Base-by-base conservation (phyloP, 805 yeast genomes). In the Myxozyma neglecta region DNA sequence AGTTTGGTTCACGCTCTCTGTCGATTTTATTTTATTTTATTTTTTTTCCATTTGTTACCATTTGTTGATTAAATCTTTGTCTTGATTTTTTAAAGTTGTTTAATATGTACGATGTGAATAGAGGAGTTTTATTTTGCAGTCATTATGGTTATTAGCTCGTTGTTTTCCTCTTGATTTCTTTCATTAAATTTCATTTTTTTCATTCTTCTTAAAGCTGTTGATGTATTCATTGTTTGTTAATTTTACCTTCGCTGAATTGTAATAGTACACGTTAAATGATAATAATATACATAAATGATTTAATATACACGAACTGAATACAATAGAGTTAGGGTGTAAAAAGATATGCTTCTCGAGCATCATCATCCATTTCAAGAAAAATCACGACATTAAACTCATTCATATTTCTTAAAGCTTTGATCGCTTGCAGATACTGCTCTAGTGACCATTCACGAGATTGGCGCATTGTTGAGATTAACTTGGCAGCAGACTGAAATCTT, bases 281-380 rank as follows among this genome's bases (percentile, higher is more conserved):
- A 2, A n/a, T 42, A 16, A 42, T 42, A 14, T 42, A 42, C 18
- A 13, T 20, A 42, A 42, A 42, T n/a, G 46, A 20, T 42, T 4
- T 45, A 14, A 20, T 24, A 53, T 52, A 43, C 42, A 53, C 10
- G 10, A 3, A 48, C 14, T 37, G 14, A 16, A n/a, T 7, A 16
- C 10, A 11, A 13, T 5, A 20, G 29, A 39, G 29, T 9, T 20
- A 24, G 35, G 35, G 14, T 13, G 55, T 24, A 6, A 61, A 40
- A 13, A 62, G 16, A 52, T 36, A 62, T 32, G 59, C 66, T 36
- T 62, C 66, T 1, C 66, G 57, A 13, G 58, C 56, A 35, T 62
- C 66, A 11, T 47, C 60, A 44, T 62, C 66, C 66, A 62, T 62
- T 39, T 62, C 66, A 34, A 62, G 61, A 13, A 62, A 36, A 46